A percentile compares a stretch with the other conserved stretches of the same genome.
Conservation (phyloP, 1,284 basidiomycete genomes). For the Ceratobasidium sp. region DNA sequence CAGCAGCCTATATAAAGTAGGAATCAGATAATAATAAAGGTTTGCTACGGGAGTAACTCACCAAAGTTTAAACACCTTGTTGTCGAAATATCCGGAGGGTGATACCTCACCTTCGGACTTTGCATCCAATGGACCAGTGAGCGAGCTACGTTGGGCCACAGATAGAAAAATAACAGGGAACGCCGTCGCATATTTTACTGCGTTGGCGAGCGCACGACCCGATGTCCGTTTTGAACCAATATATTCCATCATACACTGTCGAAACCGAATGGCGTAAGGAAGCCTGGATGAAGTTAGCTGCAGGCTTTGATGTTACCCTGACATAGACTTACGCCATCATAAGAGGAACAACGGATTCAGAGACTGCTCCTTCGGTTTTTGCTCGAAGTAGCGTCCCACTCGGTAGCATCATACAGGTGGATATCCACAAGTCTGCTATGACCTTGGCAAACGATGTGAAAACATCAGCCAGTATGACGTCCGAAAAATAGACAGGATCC, state of each 20-base stretch:
- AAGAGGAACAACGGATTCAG: constrained; percentile 76
- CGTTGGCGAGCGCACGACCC: constrained; percentile 85
- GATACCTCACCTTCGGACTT: constrained; percentile 30
- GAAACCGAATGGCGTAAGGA: constrained; percentile 89
- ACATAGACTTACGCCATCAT: constrained; percentile 77
- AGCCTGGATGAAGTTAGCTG: constrained; percentile 60
- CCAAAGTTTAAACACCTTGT: constrained; percentile 84
- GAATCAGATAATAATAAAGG: neutral
- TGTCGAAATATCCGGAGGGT: constrained; percentile 53
- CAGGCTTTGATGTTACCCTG: constrained; percentile 28
- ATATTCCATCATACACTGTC: constrained; percentile 93
- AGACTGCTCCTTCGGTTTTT: constrained; percentile 67
- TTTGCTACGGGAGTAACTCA: constrained; percentile 52
- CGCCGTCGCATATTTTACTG: constrained; percentile 93
- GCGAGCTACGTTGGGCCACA: constrained; percentile 72
- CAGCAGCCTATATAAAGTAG: constrained; percentile 68
- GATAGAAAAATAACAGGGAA: constrained; percentile 98
- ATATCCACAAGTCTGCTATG: constrained; percentile 92
- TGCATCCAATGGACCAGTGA: constrained; percentile 41
- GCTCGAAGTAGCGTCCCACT: constrained; percentile 70
- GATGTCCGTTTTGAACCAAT: constrained; percentile 68
- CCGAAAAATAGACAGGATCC: constrained; percentile 80
- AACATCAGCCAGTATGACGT: constrained; percentile 94
- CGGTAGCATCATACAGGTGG: constrained; percentile 77
- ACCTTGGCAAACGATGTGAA: constrained; percentile 97